Percentiles rank a stretch among this genome's conserved stretches.
Evolutionary conservation across 345 rosid species (phyloP).

Genomic region (Populus pruinosa): DNA sequence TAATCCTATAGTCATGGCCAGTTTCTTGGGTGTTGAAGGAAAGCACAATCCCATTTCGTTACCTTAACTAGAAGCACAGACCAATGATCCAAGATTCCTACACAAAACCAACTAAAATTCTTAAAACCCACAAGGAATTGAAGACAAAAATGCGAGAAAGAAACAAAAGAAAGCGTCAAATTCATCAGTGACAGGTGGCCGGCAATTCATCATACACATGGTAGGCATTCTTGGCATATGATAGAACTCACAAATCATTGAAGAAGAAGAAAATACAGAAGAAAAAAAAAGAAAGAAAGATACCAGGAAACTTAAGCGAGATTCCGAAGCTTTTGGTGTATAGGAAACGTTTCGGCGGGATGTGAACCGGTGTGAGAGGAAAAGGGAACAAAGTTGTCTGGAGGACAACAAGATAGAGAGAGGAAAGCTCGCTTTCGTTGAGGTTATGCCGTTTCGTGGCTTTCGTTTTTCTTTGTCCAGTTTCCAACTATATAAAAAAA

Average conservation of each 20-base stretch:
- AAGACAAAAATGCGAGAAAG: not conserved
- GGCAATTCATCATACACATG: constrained; percentile 1
- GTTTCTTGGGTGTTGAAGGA: constrained; percentile 58
- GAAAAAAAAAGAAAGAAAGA: not conserved
- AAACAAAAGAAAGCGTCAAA: not conserved
- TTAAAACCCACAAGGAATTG: not conserved
- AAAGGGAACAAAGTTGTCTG: not conserved
- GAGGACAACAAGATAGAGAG: not conserved
- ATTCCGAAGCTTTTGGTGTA: not conserved
- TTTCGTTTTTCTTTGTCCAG: no score
- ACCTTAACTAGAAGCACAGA: no score
- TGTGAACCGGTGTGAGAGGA: not conserved
- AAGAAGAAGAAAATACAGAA: not conserved
- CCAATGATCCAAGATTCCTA: no score
- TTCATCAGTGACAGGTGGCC: not conserved
- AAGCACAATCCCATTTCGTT: constrained; percentile 49
- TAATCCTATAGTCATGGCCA: constrained; percentile 54
- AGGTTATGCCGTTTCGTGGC: not conserved
- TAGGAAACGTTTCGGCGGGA: not conserved
- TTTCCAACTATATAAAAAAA: no score
- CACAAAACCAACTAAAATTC: no score
- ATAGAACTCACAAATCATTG: not conserved
- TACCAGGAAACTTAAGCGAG: not conserved
- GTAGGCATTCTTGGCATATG: not conserved
- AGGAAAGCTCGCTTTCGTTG: not conserved